These are phyloP conservation scores for Nitzschia sp. DNA, from an alignment of 108 stramenopile species.

Conservation along the genomic window DNA sequence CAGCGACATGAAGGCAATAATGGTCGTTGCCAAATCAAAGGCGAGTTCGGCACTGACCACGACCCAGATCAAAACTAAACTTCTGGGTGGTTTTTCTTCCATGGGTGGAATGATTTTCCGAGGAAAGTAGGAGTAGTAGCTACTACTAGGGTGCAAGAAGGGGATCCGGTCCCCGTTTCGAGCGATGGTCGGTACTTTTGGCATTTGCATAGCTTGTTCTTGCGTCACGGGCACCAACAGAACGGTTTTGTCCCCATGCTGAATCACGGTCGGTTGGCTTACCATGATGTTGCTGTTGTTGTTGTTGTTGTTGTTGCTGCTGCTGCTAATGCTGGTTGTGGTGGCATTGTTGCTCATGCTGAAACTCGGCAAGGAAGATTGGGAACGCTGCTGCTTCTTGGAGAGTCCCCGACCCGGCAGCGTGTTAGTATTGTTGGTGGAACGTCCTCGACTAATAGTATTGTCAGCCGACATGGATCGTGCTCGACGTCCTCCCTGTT, in stretches of 20 bases:
- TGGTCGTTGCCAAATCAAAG: constrained; percentile 31
- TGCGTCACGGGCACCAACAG: neutral
- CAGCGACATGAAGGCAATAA: constrained; percentile 26
- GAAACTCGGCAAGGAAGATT: too few species aligned
- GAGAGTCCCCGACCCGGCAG: too few species aligned
- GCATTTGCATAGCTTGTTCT: neutral
- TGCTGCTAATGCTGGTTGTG: too few species aligned
- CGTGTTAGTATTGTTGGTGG: too few species aligned
- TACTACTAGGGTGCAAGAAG: neutral
- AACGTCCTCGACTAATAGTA: too few species aligned
- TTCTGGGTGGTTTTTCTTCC: constrained; percentile 13
- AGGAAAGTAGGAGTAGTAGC: neutral
- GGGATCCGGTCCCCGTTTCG: neutral
- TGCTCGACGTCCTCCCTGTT: too few species aligned
- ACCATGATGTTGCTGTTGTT: too few species aligned
- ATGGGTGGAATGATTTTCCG: constrained; percentile 15
- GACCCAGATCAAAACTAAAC: constrained; percentile 29
- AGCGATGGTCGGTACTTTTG: neutral
- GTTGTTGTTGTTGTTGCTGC: too few species aligned
- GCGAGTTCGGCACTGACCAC: constrained; percentile 21
- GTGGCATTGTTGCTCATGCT: too few species aligned
- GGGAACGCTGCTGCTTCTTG: too few species aligned
- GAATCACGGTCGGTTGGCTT: neutral
- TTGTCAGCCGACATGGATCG: too few species aligned
- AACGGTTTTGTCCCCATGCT: constrained; percentile 5